These are phyloP conservation scores for Globisporangium cystogenes DNA, from an alignment of 352 stramenopile genomes.

Conservation along the genomic window DNA sequence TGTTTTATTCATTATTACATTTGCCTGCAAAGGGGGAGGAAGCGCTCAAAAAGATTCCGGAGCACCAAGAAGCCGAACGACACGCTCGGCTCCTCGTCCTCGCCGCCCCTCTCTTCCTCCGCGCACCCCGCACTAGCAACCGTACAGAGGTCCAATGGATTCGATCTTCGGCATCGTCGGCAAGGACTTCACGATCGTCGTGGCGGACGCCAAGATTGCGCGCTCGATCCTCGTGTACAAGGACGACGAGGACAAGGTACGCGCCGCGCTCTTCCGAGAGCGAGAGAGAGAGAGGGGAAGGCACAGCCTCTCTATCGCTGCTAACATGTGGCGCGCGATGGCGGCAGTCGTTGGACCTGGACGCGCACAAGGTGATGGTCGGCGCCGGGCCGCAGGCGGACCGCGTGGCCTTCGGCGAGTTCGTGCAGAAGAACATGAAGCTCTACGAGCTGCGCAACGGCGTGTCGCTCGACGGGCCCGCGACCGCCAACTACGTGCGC, in stretches of 20 bases:
- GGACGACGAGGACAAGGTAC: slow-evolving; percentile 91
- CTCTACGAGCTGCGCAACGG: slow-evolving; percentile 87
- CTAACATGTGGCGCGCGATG: too few relatives aligned
- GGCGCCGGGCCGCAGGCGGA: slow-evolving; percentile 74
- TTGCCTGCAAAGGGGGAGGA: background rate
- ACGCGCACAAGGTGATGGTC: slow-evolving; percentile 81
- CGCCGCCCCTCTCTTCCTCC: background rate
- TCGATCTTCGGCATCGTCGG: slow-evolving; percentile 87
- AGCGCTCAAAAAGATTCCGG: background rate
- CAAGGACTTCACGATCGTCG: slow-evolving; percentile 91
- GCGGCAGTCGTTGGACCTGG: slow-evolving; percentile 55
- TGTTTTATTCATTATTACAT: background rate
- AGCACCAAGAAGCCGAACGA: background rate
- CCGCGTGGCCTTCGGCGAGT: slow-evolving; percentile 80
- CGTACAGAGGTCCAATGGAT: slow-evolving; percentile 42
- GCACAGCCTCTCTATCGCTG: background rate
- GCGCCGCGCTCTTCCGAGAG: too few relatives aligned
- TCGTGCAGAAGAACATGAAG: slow-evolving; percentile 91
- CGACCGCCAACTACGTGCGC: slow-evolving; percentile 83
- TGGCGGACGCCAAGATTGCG: slow-evolving; percentile 85
- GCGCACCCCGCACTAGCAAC: slow-evolving; percentile 2
- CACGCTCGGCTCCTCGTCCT: background rate
- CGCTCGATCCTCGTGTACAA: slow-evolving; percentile 93
- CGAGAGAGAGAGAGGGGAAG: background rate
- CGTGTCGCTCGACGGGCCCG: slow-evolving; percentile 72